Percentiles rank a stretch among this genome's conserved stretches.
These are phyloP conservation scores for Trypanosoma scelopori DNA, from an alignment of 208 protist species.

Conservation along the genomic window DNA sequence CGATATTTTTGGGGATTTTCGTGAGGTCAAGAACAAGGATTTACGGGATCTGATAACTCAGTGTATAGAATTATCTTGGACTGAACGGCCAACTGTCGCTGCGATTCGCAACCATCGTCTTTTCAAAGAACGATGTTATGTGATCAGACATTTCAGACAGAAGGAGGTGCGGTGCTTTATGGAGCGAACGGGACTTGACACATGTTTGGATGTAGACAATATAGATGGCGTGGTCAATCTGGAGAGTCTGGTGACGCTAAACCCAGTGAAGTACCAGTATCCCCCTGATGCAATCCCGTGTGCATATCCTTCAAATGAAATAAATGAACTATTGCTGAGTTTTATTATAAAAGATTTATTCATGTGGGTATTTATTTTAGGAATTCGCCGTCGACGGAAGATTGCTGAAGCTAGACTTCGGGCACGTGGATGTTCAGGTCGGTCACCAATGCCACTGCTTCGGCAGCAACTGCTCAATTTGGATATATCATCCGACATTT, in stretches of 20 bases:
- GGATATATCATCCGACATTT: neutral
- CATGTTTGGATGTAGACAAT: neutral
- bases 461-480: neutral
- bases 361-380: conserved; percentile 3
- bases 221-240: neutral
- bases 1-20: conserved; percentile 2
- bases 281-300: neutral
- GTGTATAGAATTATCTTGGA: conserved; percentile 6
- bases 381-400: neutral
- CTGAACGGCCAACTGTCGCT: neutral
- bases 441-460: neutral
- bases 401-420: neutral
- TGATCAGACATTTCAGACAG: neutral
- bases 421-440: neutral
- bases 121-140: conserved; percentile 5
- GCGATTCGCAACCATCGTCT: conserved; percentile 1
- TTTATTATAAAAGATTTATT: conserved; percentile 13
- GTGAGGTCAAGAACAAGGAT: neutral
- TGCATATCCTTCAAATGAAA: neutral
- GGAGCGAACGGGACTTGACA: neutral
- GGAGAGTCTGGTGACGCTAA: neutral
- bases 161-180: conserved; percentile 2
- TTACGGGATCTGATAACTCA: conserved; percentile 12
- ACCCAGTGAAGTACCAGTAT: neutral
- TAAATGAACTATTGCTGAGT: neutral